These are phyloP conservation scores for Boletus coccyginus DNA, from an alignment of 768 basidiomycete species.

Conservation along the genomic window DNA sequence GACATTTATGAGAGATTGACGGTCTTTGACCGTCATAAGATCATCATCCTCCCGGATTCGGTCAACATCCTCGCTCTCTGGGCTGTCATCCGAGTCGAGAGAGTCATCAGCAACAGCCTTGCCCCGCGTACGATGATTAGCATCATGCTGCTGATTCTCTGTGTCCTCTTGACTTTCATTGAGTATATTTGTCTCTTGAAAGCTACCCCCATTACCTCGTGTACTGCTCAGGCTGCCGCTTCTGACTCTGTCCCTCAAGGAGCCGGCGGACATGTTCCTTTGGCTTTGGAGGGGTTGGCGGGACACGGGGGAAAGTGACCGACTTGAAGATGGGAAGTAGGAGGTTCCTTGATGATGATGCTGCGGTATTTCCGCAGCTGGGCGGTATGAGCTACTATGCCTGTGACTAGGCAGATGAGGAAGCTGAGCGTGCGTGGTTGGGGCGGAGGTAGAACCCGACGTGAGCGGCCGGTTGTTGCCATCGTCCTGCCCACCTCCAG, in stretches of 20 bases:
- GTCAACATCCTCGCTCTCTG: constrained; percentile 30
- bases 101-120: constrained; percentile 46
- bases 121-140: constrained; percentile 28
- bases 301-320: constrained; percentile 45
- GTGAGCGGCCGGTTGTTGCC: constrained; percentile 34
- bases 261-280: constrained; percentile 52
- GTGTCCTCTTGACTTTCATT: constrained; percentile 55
- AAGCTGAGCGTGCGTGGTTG: constrained; percentile 28
- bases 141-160: constrained; percentile 37
- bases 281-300: constrained; percentile 44
- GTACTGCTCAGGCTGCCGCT: constrained; percentile 66
- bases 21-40: constrained; percentile 88
- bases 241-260: constrained; percentile 47
- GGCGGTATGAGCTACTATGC: constrained; percentile 57
- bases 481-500: constrained; percentile 25
- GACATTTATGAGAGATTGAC: constrained; percentile 98
- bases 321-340: constrained; percentile 47
- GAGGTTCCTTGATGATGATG: constrained; percentile 69
- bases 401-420: constrained; percentile 42
- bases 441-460: constrained; percentile 42
- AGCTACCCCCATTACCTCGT: constrained; percentile 43
- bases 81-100: constrained; percentile 40
- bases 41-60: constrained; percentile 55
- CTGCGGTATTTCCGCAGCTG: constrained; percentile 52
- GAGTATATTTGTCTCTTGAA: constrained; percentile 42